Evolutionary conservation across 1,284 basidiomycete genomes (phyloP), one percentile per base, ranked within the genome.

Genomic region (Marasmius fiardii): DNA sequence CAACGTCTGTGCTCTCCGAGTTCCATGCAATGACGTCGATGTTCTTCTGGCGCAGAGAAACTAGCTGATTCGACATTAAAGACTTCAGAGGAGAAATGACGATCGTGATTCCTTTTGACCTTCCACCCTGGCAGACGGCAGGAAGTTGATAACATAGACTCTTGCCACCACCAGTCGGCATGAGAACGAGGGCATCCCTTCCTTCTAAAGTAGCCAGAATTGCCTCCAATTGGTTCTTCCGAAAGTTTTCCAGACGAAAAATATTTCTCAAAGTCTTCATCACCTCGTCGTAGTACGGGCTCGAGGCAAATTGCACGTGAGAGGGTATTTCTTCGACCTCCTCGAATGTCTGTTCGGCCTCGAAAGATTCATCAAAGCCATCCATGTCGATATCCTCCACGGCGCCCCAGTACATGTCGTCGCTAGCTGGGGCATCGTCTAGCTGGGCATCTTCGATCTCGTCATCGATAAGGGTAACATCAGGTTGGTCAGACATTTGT

Each of bases 141-240:
- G 96, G 96, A 0, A 98, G 81, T 65, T 90, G 88, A 64, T 85
- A 95, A 61, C 90, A 93, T 43, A 95, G 74, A 64, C 86, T 90
- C 74, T 98, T 98, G 0, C 95, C 96, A 5, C 95, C 96, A 26
- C 96, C 96, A 0, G 96, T 99, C 0, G 97, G 96, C 86, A 98
- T 96, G 5, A 99, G 80, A 18, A 98, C 92, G 63, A 98, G 95
- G 12, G 95, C 93, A 65, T 99, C 95, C 49, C 79, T 81, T 2
- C 90, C 94, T 0, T 78, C 75, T 68, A 99, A 76, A 0, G 91
- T 88, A 2, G 88, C 88, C 51, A 86, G 82, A 63, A 98, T 92
- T 0, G 92, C 94, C 65, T 93, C 88, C 37, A 93, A 80, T 69
- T 98, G 97, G 68, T 98, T 92, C 4, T 71, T 73, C 14, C 95